Percentiles rank a stretch among this genome's conserved stretches.
phyloP scores from a whole-genome alignment of 176 grass and related monocot genomes.

The Rhynchospora tenuis region DNA sequence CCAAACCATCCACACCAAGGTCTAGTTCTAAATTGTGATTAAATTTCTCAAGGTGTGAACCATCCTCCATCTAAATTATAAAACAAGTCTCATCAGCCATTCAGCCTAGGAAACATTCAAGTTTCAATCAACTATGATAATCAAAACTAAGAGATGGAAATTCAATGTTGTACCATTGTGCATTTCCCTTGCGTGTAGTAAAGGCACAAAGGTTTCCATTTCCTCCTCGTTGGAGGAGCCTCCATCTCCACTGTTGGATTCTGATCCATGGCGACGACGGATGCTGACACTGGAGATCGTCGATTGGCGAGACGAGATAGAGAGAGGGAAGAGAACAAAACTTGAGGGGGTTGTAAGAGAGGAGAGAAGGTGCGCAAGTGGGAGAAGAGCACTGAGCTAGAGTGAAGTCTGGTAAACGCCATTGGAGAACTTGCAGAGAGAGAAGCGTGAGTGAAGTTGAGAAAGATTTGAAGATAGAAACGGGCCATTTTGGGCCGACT shows the following conservation, averaged over 20 bases:
- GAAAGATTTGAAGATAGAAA: too few species aligned
- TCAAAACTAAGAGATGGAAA: not conserved
- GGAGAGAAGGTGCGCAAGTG: not conserved
- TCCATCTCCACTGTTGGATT: constrained; percentile 13
- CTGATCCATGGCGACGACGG: constrained; percentile 2
- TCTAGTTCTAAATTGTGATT: constrained; percentile 59
- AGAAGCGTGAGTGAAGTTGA: too few species aligned
- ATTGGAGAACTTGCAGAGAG: not conserved
- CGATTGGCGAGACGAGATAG: not conserved
- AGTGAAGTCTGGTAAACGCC: constrained; percentile 44
- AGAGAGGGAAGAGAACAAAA: constrained; percentile 14
- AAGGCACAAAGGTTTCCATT: constrained; percentile 84
- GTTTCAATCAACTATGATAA: not conserved
- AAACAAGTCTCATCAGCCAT: not conserved
- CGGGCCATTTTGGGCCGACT: too few species aligned
- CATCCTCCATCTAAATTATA: constrained; percentile 60
- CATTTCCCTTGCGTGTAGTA: constrained; percentile 84
- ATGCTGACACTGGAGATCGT: constrained; percentile 2
- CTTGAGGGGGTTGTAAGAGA: constrained; percentile 17
- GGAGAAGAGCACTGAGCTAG: not conserved
- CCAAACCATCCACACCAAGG: constrained; percentile 42
- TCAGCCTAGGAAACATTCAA: not conserved
- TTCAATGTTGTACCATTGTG: constrained; percentile 46
- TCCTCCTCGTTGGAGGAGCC: not conserved
- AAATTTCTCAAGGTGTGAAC: constrained; percentile 68